Base-by-base conservation (phyloP, 805 yeast genomes). In the Saccharomyces eubayanus region DNA sequence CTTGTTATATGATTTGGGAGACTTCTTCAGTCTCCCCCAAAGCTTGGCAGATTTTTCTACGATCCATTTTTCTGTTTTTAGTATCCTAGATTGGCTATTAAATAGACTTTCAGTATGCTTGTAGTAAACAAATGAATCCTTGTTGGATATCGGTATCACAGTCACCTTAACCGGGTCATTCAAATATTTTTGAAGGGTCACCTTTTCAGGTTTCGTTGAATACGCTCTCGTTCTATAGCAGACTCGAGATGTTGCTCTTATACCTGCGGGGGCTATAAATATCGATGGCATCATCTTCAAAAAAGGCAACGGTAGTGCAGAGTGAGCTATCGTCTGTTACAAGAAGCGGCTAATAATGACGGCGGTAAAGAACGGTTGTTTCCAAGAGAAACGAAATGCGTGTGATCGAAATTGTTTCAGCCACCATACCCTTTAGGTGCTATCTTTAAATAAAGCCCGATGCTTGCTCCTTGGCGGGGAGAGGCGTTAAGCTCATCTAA, bases 71-170 rank as follows among this genome's bases (percentile, higher is more conserved):
- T 82, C 86, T 21, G 60, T 59, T 47, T 62, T 58, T 6, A 73
- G 68, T 12, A 77, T 46, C 50, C 66, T 69, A 14, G 77, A 74
- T n/a, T 59, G 66, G 45, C 56, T 65, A 53, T 72, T 71, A n/a
- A 69, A 29, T 1, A 72, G 52, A 9, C 60, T 59, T 11, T 63
- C 57, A 43, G 75, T 74, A 61, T 83, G 84, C 67, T 85, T 86
- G 71, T 89, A 87, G 65, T 84, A 83, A 28, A 90, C 68, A 66
- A 80, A 85, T 3, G 87, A 77, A 55, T 78, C 77, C 51, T 74
- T 66, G 2, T 81, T 72, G 5, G 92, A 84, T 28, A 90, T 73
- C 6, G 97, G 97, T 5, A 89, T 72, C 2, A 89, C 79, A 11
- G 87, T 71, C 30, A 91, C 68, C 59, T 85, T 81, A 59, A 87